Evolutionary conservation across 495 filamentous ascomycete genomes (phyloP), one percentile per base, ranked within the genome.

Genomic region (Aspergillus indologenus): DNA sequence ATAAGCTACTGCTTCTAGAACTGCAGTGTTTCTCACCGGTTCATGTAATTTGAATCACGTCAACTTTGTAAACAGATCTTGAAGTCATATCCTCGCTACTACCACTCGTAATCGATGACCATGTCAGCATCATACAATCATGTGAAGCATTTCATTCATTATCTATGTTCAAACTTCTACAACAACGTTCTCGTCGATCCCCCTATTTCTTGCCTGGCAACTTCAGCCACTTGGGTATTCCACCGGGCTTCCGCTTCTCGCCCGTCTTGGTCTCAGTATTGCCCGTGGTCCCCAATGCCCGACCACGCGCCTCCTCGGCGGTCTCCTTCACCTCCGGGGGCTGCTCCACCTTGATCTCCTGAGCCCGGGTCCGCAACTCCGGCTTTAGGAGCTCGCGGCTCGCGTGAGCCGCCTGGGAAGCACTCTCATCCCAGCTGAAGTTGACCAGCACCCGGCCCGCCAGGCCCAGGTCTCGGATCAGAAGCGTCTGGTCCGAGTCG

Each of bases 391-490:
- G 64, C 51, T 70, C 64, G 22, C 61, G 67, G 59, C 70, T 69
- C 42, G 67, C 59, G 50, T 74, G 69, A 54, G 65, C 62, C 74
- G 73, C 71, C n/a, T 79, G 71, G 54, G 68, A 74, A 56, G 75
- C 77, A 56, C 78, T 78, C 23, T 87, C 81, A 45, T 85, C 82
- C 92, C 91, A 97, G 20, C 83, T 67, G 44, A 97, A 85, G 54
- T 89, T 92, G 29, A 98, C 78, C 21, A 95, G 72, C 26, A 90
- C 86, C 12, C 83, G 77, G 3, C 86, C 84, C 50, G 75, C 79
- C 60, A 97, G 80, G 4, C 85, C 79, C 52, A 95, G 80, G 56
- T 88, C 85, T 53, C 81, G 78, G 56, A 96, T 89, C 34, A 98
- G 69, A n/a, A 75, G 81, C 46, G 71, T 76, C 55, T 78, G 71